phyloP scores from a whole-genome alignment of 75 land plant genomes.

The Pinus tabuliformis region DNA sequence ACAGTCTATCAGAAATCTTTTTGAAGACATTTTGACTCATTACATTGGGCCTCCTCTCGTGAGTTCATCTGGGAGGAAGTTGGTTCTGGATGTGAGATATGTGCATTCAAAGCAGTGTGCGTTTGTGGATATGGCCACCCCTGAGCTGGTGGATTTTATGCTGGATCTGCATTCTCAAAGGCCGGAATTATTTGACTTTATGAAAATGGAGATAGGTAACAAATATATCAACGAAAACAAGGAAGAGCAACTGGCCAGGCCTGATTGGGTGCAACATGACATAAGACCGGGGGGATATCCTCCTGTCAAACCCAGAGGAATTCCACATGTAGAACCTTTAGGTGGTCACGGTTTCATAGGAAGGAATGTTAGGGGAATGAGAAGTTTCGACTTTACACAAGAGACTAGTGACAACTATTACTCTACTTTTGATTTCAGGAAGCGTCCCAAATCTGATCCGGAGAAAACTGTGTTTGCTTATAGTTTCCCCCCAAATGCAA shows the following conservation, averaged over 20 bases:
- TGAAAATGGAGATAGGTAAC: conserved; percentile 37
- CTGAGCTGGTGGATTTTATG: conserved; percentile 36
- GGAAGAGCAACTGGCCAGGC: neutral
- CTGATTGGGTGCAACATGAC: conserved; percentile 2
- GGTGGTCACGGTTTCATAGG: conserved; percentile 5
- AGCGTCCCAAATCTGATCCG: conserved; percentile 22
- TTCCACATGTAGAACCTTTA: neutral
- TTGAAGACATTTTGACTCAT: conserved; percentile 23
- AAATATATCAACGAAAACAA: conserved; percentile 7
- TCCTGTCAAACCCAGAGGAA: conserved; percentile 7
- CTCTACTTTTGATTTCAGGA: neutral
- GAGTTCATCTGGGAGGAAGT: conserved; percentile 14
- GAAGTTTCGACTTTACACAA: conserved; percentile 1
- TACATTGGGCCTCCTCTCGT: conserved; percentile 24
- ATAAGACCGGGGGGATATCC: conserved; percentile 1
- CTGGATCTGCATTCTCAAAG: conserved; percentile 24
- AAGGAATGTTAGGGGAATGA: conserved; percentile 8
- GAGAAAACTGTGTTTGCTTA: conserved; percentile 38
- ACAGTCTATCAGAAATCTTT: conserved; percentile 19
- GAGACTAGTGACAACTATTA: neutral
- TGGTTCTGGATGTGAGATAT: conserved; percentile 27
- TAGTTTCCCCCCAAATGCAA: conserved; percentile 24
- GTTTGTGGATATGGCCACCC: conserved; percentile 35
- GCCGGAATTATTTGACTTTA: conserved; percentile 25
- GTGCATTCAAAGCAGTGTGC: conserved; percentile 29